Evolutionary conservation across 192 early-diverging fungal genomes (phyloP).

Genomic region (Rhizophagus sp.): DNA sequence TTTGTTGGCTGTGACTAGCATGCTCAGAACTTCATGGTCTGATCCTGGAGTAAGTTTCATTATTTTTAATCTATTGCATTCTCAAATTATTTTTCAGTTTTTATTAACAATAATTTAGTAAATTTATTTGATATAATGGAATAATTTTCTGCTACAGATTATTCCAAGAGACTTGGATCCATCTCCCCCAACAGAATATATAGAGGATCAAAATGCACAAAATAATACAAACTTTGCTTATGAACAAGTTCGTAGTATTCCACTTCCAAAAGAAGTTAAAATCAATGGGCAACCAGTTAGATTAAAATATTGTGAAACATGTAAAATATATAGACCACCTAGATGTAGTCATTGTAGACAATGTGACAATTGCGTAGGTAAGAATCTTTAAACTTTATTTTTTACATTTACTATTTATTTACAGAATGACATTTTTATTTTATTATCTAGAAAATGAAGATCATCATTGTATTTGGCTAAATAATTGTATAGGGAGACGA

Average conservation of each 20-base stretch:
- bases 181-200: constrained; percentile 51
- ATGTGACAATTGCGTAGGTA: constrained; percentile 90
- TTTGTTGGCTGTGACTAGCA: constrained; percentile 59
- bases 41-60: constrained; percentile 62
- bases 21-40: constrained; percentile 75
- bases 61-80: neutral
- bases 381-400: constrained; percentile 34
- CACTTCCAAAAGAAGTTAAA: constrained; percentile 53
- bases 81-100: neutral
- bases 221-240: constrained; percentile 24
- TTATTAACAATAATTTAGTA: neutral
- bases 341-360: constrained; percentile 83
- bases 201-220: constrained; percentile 44
- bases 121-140: neutral
- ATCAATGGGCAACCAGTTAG: constrained; percentile 63
- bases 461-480: constrained; percentile 95
- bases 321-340: constrained; percentile 85
- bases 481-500: constrained; percentile 86
- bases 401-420: neutral
- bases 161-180: constrained; percentile 72
- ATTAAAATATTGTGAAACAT: constrained; percentile 91
- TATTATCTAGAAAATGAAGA: constrained; percentile 67
- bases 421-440: constrained; percentile 7
- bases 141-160: constrained; percentile 40
- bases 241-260: constrained; percentile 42